phyloP scores from a whole-genome alignment of 1,139 yeast genomes.

The Candida mesenterica region DNA sequence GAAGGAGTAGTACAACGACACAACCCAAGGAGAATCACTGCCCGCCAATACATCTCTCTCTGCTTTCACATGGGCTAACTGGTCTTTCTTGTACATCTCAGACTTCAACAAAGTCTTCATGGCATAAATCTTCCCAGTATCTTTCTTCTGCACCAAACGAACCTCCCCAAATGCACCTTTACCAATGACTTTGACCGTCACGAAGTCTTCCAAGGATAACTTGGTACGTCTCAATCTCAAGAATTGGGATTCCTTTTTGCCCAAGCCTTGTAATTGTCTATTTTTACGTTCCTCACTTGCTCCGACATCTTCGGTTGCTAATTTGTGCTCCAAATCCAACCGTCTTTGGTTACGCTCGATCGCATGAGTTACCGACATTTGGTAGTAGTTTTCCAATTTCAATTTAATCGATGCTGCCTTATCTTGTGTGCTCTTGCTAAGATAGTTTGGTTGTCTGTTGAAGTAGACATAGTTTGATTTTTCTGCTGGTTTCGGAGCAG shows the following conservation, averaged over 20 bases:
- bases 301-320: conserved; percentile 59
- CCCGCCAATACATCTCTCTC: conserved; percentile 86
- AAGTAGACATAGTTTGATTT: conserved; percentile 59
- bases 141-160: conserved; percentile 75
- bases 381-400: conserved; percentile 70
- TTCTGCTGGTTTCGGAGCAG: conserved; percentile 7
- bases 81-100: conserved; percentile 83
- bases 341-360: conserved; percentile 80
- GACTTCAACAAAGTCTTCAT: conserved; percentile 78
- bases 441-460: conserved; percentile 81
- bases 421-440: conserved; percentile 66
- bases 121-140: conserved; percentile 81
- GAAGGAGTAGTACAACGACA: conserved; percentile 74
- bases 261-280: conserved; percentile 68
- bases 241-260: conserved; percentile 76
- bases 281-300: conserved; percentile 70
- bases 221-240: conserved; percentile 74
- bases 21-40: conserved; percentile 86
- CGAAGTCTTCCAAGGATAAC: conserved; percentile 69
- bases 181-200: conserved; percentile 79
- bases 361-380: conserved; percentile 75
- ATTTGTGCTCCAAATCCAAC: conserved; percentile 65
- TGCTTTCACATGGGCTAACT: conserved; percentile 80
- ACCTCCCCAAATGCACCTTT: conserved; percentile 90
- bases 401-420: conserved; percentile 72